Base-by-base conservation (phyloP, 345 rosid genomes). In the Syzygium oleosum region DNA sequence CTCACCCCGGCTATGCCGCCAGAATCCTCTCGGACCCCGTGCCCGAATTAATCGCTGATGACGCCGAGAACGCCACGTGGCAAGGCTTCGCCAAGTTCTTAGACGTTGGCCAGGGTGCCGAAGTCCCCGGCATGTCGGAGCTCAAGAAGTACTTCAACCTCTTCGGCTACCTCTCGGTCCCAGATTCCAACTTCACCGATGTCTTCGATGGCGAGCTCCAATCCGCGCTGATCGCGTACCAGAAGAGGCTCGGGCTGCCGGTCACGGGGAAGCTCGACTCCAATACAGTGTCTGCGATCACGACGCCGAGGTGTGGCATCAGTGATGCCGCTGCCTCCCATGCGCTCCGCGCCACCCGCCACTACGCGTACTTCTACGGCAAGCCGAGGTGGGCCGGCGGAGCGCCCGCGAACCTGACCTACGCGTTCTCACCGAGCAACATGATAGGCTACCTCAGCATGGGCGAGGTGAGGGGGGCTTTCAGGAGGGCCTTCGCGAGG, bases 241-340 rank as follows among this genome's bases (percentile, higher is more conserved):
- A 97, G 78, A 87, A 86, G 7, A 94, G 91, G 86, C 90, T 97
- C 1, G 98, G 99, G 27, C 90, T 97, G 25, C 92, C 95, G 7
- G 91, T 91, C 9, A 94, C 96, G 21, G 99, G 97, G 0, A 89
- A 90, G 87, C 93, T 96, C 46, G 98, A 97, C 87, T 88, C 94
- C 58, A 90, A 90, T 51, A 97, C 99, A 7, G 91, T 97, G 58
- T 53, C 93, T 0, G 63, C 92, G 23, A 92, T 96, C 91, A 91
- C 94, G 91, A 88, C 96, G 7, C 99, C 99, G 11, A 90, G 99
- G 58, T 97, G 99, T 86, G 99, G 99, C 15, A 95, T 95, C 7
- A 91, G 92, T 29, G 99, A 97, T 46, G 52, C 88, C 0, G 3
- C 89, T 86, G 63, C 85, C 41, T n/a, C 89, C n/a, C 41, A 23